Evolutionary conservation across 441 rosid species (phyloP).

Genomic region (Euphorbia celastroides): DNA sequence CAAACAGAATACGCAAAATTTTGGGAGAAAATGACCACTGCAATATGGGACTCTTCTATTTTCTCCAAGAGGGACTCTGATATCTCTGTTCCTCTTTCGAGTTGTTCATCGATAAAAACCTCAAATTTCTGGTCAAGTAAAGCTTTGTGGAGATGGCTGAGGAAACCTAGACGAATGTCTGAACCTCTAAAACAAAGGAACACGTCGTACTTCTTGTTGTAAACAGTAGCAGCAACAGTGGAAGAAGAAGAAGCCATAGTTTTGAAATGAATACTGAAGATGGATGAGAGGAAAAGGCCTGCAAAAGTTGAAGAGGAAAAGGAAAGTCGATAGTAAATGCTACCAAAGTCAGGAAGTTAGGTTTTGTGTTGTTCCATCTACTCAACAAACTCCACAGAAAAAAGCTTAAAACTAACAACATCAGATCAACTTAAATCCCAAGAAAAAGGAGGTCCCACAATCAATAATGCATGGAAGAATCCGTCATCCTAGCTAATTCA

Average conservation of each 20-base stretch:
- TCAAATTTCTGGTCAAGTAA: not conserved
- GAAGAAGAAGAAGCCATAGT: not conserved
- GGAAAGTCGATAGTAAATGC: too few species aligned
- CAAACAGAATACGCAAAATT: constrained; percentile 27
- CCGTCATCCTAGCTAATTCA: too few species aligned
- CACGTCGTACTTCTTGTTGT: not conserved
- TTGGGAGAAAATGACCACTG: constrained; percentile 22
- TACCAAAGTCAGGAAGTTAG: too few species aligned
- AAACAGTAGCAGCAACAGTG: not conserved
- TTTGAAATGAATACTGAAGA: too few species aligned
- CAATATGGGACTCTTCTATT: constrained; percentile 14
- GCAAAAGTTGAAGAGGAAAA: too few species aligned
- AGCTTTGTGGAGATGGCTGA: constrained; percentile 1
- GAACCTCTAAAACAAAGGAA: constrained; percentile 14
- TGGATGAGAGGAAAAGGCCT: too few species aligned
- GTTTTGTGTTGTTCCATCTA: too few species aligned
- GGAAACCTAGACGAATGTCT: not conserved
- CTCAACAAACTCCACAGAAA: too few species aligned
- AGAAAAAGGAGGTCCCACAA: too few species aligned
- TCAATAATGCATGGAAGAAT: too few species aligned
- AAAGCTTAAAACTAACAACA: too few species aligned
- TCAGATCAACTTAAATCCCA: too few species aligned
- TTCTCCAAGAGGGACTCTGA: not conserved
- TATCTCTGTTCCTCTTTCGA: constrained; percentile 13
- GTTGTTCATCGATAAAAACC: constrained; percentile 3